phyloP scores from a whole-genome alignment of 495 filamentous ascomycete species.

The Tetracladium setigerum region DNA sequence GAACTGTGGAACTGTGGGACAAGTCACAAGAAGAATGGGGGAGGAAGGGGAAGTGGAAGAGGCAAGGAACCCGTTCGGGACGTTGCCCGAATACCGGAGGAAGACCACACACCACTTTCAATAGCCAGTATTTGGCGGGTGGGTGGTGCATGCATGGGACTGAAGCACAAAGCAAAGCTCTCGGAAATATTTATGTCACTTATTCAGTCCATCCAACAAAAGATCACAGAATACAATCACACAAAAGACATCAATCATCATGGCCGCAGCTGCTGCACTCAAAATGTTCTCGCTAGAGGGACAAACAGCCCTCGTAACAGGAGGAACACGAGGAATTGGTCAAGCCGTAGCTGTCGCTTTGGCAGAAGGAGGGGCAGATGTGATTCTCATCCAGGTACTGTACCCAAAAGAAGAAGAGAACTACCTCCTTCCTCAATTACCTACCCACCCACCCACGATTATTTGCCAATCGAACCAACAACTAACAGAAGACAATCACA shows the following conservation, averaged over 20 bases:
- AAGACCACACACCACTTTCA: too few species aligned
- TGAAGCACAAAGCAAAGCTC: too few species aligned
- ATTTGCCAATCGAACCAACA: background rate
- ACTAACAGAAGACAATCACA: slow-evolving; percentile 51
- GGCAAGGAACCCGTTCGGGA: too few species aligned
- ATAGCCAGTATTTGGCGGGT: too few species aligned
- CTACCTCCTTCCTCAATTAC: background rate
- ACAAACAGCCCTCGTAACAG: slow-evolving; percentile 62
- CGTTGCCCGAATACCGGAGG: too few species aligned
- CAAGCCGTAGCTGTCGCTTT: slow-evolving; percentile 60
- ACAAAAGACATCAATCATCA: background rate
- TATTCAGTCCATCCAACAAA: too few species aligned
- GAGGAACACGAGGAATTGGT: slow-evolving; percentile 65
- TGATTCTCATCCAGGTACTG: slow-evolving; percentile 63
- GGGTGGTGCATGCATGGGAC: too few species aligned
- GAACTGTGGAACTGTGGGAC: too few species aligned
- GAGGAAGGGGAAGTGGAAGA: too few species aligned
- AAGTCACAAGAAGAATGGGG: too few species aligned
- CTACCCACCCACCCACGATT: slow-evolving; percentile 41
- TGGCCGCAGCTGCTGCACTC: background rate
- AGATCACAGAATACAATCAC: background rate
- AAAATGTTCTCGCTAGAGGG: slow-evolving; percentile 27
- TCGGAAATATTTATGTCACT: too few species aligned
- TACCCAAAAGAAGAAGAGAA: too few species aligned
- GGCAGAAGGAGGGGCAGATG: slow-evolving; percentile 66